Conservation (phyloP, 1,139 yeast genomes). For the Geotrichum aggregatum region DNA sequence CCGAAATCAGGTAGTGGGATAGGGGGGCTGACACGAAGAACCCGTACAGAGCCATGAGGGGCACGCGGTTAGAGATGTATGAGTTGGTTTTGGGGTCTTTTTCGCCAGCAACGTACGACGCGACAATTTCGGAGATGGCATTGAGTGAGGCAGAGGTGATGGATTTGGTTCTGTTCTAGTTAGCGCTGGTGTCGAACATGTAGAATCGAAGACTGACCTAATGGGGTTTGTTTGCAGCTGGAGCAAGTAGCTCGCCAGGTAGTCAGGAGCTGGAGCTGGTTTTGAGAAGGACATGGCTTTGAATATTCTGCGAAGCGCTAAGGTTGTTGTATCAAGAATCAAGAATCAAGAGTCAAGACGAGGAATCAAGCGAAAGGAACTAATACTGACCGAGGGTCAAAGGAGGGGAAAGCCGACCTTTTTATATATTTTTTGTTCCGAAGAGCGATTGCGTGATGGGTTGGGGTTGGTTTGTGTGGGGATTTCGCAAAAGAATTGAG, state of each 20-base stretch:
- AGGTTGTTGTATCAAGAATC: no score
- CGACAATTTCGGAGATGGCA: conserved; percentile 39
- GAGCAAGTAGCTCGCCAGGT: conserved; percentile 25
- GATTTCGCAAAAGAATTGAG: no score
- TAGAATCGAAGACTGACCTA: no score
- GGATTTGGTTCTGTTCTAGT: conserved; percentile 35
- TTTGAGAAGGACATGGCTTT: conserved; percentile 13
- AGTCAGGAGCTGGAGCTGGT: not conserved
- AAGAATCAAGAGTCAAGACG: no score
- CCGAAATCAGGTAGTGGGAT: conserved; percentile 49
- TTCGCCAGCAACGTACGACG: conserved; percentile 39
- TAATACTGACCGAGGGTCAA: no score
- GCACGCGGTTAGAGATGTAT: conserved; percentile 45
- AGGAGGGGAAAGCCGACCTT: not conserved
- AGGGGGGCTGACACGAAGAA: conserved; percentile 67
- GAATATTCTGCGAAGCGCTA: no score
- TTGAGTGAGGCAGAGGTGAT: conserved; percentile 40
- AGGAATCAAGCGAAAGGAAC: no score
- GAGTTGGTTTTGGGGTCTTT: conserved; percentile 38
- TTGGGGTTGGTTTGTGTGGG: no score
- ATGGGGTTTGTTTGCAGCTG: conserved; percentile 34
- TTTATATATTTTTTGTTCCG: not conserved
- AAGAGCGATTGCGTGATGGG: no score
- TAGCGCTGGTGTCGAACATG: conserved; percentile 3
- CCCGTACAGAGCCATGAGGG: conserved; percentile 71